Evolutionary conservation across 225 moss, liverwort and hornwort genomes (phyloP).

Genomic region (Polytrichum commune): DNA sequence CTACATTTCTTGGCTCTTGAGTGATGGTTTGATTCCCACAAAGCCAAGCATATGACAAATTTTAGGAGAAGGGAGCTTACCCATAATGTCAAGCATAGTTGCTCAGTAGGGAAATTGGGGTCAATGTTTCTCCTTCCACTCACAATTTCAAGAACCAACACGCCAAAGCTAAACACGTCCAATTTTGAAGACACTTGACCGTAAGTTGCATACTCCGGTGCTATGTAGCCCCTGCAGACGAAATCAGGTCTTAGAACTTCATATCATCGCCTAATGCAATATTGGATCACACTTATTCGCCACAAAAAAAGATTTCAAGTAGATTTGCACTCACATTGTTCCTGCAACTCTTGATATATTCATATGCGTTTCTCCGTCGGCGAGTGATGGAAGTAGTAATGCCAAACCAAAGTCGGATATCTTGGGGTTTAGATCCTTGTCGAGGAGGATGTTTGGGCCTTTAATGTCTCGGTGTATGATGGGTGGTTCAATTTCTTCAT

Average conservation of each 20-base stretch:
- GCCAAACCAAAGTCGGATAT: conserved; percentile 24
- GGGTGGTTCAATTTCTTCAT: conserved; percentile 21
- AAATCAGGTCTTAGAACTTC: too few relatives aligned
- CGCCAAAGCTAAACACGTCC: conserved; percentile 20
- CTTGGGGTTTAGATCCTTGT: conserved; percentile 19
- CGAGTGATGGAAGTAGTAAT: conserved; percentile 10
- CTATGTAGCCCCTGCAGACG: conserved; percentile 4
- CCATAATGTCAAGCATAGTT: conserved; percentile 5
- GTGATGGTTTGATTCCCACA: too few relatives aligned
- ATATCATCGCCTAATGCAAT: neutral
- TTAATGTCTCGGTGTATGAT: conserved; percentile 33
- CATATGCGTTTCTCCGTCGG: conserved; percentile 19
- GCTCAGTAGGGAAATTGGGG: neutral
- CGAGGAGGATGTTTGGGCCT: conserved; percentile 12
- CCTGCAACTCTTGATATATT: conserved; percentile 5
- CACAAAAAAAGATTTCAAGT: neutral
- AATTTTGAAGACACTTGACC: conserved; percentile 9
- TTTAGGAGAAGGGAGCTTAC: neutral
- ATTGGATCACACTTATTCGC: neutral
- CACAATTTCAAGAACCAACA: conserved; percentile 12
- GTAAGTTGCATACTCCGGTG: conserved; percentile 8
- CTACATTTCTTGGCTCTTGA: too few relatives aligned
- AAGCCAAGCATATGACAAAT: too few relatives aligned
- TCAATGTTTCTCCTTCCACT: conserved; percentile 15
- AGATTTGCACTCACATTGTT: conserved; percentile 5